phyloP scores from a whole-genome alignment of 306 rosid genomes.

The Quercus wislizeni region DNA sequence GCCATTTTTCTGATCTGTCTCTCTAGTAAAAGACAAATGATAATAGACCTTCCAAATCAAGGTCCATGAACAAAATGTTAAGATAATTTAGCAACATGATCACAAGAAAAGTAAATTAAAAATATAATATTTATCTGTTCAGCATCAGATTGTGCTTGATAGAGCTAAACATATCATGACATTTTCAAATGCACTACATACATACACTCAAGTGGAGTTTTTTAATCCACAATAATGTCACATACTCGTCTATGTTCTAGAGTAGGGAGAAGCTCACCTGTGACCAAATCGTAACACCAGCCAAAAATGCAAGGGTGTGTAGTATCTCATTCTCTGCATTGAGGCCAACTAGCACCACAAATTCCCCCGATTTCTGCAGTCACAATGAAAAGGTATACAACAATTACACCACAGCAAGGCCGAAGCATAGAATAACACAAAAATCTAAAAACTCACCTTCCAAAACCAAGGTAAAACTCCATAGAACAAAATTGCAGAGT shows the following conservation, averaged over 20 bases:
- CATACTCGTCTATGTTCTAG: constrained; percentile 9
- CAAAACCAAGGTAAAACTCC: constrained; percentile 93
- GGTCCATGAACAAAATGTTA: background rate
- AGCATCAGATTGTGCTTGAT: background rate
- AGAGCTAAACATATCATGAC: background rate
- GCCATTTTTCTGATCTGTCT: background rate
- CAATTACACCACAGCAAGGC: constrained; percentile 13
- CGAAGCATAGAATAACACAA: constrained; percentile 6
- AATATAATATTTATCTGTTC: background rate
- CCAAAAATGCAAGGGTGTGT: constrained; percentile 82
- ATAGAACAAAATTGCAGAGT: constrained; percentile 71
- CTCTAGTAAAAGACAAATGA: background rate
- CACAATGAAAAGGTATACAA: constrained; percentile 8
- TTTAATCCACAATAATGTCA: background rate
- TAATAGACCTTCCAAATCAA: background rate
- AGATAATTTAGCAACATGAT: background rate
- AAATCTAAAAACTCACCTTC: constrained; percentile 65
- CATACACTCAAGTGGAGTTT: background rate
- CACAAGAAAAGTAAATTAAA: background rate
- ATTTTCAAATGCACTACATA: background rate
- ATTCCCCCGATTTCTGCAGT: constrained; percentile 82
- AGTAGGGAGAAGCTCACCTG: constrained; percentile 52
- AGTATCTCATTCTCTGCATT: constrained; percentile 86
- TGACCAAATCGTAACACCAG: constrained; percentile 86
- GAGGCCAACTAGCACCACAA: constrained; percentile 59